These are phyloP conservation scores for Ananas comosus DNA, from an alignment of 176 grass and related monocot genomes.

Conservation along the genomic window DNA sequence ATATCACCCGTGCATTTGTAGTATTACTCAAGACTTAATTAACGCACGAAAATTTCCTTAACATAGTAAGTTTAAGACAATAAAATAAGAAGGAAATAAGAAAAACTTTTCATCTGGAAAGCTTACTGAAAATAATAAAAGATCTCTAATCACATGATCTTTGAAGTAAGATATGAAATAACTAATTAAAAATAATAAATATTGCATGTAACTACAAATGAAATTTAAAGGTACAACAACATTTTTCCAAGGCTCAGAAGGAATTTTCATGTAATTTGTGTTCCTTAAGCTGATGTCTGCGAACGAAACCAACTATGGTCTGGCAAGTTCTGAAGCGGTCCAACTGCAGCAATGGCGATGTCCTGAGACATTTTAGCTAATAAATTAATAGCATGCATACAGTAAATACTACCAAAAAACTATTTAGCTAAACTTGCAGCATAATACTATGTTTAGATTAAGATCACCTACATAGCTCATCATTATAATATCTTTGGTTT, in stretches of 20 bases:
- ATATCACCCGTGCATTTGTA: too few relatives aligned
- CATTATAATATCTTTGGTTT: slow-evolving; percentile 5
- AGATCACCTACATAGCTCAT: not conserved
- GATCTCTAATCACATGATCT: too few relatives aligned
- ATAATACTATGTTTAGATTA: slow-evolving; percentile 12
- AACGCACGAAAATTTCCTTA: too few relatives aligned
- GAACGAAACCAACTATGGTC: slow-evolving; percentile 77
- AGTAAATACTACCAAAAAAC: too few relatives aligned
- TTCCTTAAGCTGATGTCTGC: slow-evolving; percentile 20
- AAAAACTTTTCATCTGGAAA: too few relatives aligned
- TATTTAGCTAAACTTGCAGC: slow-evolving; percentile 12
- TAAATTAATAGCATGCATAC: slow-evolving; percentile 1
- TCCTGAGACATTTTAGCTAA: slow-evolving; percentile 36
- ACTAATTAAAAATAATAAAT: too few relatives aligned
- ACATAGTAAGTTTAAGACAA: too few relatives aligned
- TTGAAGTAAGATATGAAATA: too few relatives aligned
- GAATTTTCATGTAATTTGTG: slow-evolving; percentile 6
- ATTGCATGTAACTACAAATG: too few relatives aligned
- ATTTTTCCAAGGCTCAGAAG: not conserved
- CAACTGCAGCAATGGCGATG: slow-evolving; percentile 67
- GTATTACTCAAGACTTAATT: too few relatives aligned
- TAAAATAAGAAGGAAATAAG: too few relatives aligned
- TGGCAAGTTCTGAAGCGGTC: slow-evolving; percentile 53
- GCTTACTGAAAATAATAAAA: too few relatives aligned
- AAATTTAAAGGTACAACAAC: not conserved